Evolutionary conservation across 352 stramenopile genomes (phyloP).

Genomic region (Pseudoperonospora humuli): DNA sequence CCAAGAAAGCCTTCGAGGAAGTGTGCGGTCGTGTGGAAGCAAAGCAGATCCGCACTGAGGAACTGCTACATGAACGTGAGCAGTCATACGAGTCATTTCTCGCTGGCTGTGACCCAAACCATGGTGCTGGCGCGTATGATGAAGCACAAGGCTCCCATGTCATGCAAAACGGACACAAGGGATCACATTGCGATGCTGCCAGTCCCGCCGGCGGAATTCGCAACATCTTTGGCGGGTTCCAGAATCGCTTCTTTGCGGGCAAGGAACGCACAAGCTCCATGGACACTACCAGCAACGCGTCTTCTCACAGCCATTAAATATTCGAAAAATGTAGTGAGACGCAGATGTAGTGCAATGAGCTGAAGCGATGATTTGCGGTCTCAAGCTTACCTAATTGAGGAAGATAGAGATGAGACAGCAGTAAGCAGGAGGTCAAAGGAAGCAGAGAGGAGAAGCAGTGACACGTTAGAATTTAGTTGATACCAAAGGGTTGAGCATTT

Average conservation of each 20-base stretch:
- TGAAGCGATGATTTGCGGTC: background rate
- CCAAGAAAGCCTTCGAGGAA: slow-evolving; percentile 77
- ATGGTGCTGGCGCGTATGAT: slow-evolving; percentile 9
- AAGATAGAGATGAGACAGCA: slow-evolving; percentile 8
- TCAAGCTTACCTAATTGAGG: background rate
- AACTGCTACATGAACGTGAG: slow-evolving; percentile 58
- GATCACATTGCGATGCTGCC: slow-evolving; percentile 28
- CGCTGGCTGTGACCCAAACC: slow-evolving; percentile 40
- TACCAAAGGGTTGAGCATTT: too few species aligned
- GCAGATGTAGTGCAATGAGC: slow-evolving; percentile 18
- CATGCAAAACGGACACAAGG: slow-evolving; percentile 30
- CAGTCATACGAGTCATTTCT: slow-evolving; percentile 72
- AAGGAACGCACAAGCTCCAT: slow-evolving; percentile 54
- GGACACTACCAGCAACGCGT: slow-evolving; percentile 33
- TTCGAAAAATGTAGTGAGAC: slow-evolving; percentile 7
- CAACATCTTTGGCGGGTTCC: slow-evolving; percentile 62
- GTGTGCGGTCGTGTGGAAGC: slow-evolving; percentile 57
- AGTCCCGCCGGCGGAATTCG: slow-evolving; percentile 37
- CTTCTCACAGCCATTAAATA: slow-evolving; percentile 23
- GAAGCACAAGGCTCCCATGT: slow-evolving; percentile 23
- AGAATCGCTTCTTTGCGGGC: slow-evolving; percentile 63
- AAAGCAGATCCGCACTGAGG: slow-evolving; percentile 65
- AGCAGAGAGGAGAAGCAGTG: too few species aligned
- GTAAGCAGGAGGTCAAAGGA: slow-evolving; percentile 21
- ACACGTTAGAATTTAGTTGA: slow-evolving; percentile 29